phyloP scores from a whole-genome alignment of 2,329 filamentous ascomycete genomes.

The Fusarium sp. region DNA sequence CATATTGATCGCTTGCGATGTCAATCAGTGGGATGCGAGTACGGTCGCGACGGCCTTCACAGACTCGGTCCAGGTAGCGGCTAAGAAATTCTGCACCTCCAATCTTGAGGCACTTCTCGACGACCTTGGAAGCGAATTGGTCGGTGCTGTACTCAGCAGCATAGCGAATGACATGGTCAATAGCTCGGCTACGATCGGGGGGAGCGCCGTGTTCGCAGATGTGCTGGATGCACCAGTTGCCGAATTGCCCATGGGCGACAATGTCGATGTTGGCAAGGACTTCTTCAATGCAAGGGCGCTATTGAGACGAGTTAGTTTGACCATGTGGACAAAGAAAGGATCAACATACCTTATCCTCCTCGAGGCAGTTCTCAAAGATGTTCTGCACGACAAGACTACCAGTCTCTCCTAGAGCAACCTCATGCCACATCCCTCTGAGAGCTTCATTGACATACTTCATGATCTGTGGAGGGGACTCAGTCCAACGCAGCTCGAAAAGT shows the following conservation, averaged over 20 bases:
- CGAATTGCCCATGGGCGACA: slow-evolving; percentile 96
- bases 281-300: slow-evolving; percentile 98
- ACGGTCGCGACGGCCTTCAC: slow-evolving; percentile 88
- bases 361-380: slow-evolving; percentile 98
- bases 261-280: slow-evolving; percentile 95
- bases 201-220: slow-evolving; percentile 96
- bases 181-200: slow-evolving; percentile 89
- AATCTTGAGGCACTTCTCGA: slow-evolving; percentile 99
- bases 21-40: slow-evolving; percentile 97
- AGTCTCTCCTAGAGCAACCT: slow-evolving; percentile 96
- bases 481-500: slow-evolving; percentile 97
- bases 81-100: slow-evolving; percentile 90
- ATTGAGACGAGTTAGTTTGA: slow-evolving; percentile 38
- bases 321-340: neutral
- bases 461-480: slow-evolving; percentile 92
- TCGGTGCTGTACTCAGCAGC: slow-evolving; percentile 98
- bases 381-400: slow-evolving; percentile 98
- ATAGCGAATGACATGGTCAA: slow-evolving; percentile 94
- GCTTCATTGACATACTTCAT: slow-evolving; percentile 99
- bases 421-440: slow-evolving; percentile 96
- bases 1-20: slow-evolving; percentile 98
- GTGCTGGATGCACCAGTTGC: slow-evolving; percentile 99
- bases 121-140: slow-evolving; percentile 98
- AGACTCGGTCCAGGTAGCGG: slow-evolving; percentile 93
- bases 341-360: slow-evolving; percentile 91